Evolutionary conservation across 495 filamentous ascomycete genomes (phyloP), one percentile per base, ranked within the genome.

Genomic region (Alectoria sarmentosa): DNA sequence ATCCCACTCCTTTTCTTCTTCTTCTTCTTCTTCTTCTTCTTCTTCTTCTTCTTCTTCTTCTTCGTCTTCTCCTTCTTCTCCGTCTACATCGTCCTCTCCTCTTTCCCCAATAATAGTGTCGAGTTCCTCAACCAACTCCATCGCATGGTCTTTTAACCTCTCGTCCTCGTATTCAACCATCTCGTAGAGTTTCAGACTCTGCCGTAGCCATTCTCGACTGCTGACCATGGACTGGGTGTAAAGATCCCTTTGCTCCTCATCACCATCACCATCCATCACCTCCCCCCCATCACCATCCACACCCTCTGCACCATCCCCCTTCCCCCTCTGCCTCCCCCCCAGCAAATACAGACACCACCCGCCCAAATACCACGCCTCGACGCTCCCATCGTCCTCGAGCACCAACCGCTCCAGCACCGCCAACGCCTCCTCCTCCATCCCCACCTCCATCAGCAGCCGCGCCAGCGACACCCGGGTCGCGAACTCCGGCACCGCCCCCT

Each of bases 351-450:
- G 80, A 63, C 89, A 89, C 89, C 93, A 99, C 14, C 95, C 95
- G 39, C 95, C 93, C 4, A 98, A 79, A 77, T 99, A 99, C 92
- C 91, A 96, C 3, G 89, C 89, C 74, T 99, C 95, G 15, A 97
- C 90, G 74, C 92, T 91, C 67, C 86, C 81, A 73, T 99, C 95
- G 67, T 98, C 92, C 74, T 98, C 95, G 8, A 79, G 74, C 23
- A 96, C 84, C 58, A 99, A 73, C 58, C 90, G 78, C 69, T 96
- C 91, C 54, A 96, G 78, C 11, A 97, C 91, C 58, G 89, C 86
- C 30, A 96, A 79, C 7, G 94, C 95, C 65, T 90, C 84, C 61
- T 90, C 82, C 71, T 91, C 86, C 88, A 96, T 85, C 55, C 81
- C 85, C 5, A 90, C 90, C 74, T 98, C 95, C 82, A 98, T 92